phyloP scores from a whole-genome alignment of 1,139 yeast species.

The Saccharomyces pastorianus region DNA sequence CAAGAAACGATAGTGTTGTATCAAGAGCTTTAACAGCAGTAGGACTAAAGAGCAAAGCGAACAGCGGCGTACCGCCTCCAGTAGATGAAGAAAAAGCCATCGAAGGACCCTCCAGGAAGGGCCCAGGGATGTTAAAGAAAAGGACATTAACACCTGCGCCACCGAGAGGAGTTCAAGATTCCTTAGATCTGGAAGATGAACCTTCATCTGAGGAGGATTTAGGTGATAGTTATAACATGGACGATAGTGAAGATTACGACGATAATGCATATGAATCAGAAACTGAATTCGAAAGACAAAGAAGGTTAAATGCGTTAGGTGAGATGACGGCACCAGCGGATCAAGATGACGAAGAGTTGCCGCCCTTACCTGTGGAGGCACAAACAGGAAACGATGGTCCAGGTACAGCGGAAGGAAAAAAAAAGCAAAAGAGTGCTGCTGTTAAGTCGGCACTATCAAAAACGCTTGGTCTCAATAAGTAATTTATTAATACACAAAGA shows the following conservation, averaged over 20 bases:
- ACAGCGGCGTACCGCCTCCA: slow-evolving; percentile 12
- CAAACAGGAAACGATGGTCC: not conserved
- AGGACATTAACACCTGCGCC: slow-evolving; percentile 2
- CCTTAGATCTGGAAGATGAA: slow-evolving; percentile 5
- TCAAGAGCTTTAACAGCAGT: slow-evolving; percentile 43
- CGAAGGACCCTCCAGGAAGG: slow-evolving; percentile 4
- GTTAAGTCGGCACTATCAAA: slow-evolving; percentile 1
- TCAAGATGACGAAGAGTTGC: slow-evolving; percentile 50
- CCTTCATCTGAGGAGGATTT: slow-evolving; percentile 5
- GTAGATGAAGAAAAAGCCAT: slow-evolving; percentile 10
- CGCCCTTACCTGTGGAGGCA: slow-evolving; percentile 18
- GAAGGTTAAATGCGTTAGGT: slow-evolving; percentile 81
- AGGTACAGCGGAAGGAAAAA: slow-evolving; percentile 4
- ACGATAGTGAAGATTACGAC: slow-evolving; percentile 14
- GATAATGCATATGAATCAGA: slow-evolving; percentile 38
- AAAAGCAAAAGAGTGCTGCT: slow-evolving; percentile 3
- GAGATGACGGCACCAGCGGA: slow-evolving; percentile 39
- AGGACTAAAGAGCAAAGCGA: slow-evolving; percentile 36
- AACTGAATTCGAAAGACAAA: slow-evolving; percentile 60
- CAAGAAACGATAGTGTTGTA: slow-evolving; percentile 13
- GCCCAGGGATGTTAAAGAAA: slow-evolving; percentile 3
- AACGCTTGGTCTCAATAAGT: slow-evolving; percentile 8
- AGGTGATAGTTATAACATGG: slow-evolving; percentile 13
- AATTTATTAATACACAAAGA: not conserved
- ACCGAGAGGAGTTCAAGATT: slow-evolving; percentile 5